Base-by-base conservation (phyloP, 2,329 filamentous ascomycete genomes). In the Exophiala oligosperma region DNA sequence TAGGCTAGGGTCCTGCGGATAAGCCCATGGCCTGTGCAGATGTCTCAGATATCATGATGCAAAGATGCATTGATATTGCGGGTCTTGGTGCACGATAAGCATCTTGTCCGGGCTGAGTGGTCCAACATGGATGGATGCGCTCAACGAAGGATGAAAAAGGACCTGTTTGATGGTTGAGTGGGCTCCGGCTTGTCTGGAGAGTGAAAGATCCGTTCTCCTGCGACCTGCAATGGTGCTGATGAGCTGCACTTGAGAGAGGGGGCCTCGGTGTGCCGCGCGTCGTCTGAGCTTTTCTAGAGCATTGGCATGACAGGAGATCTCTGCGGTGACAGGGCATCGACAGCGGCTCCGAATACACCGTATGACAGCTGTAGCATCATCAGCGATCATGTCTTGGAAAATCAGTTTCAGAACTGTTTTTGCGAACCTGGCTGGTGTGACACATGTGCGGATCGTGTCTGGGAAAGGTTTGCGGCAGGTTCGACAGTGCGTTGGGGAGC, bases 11-110 rank as follows among this genome's bases (percentile, higher is more conserved):
- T 60, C 60, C 50, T 14, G 41, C 51, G 54, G 60, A 60, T 60
- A 57, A 48, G 47, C 24, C 54, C 47, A 55, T 29, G 37, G 50
- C 51, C 35, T 49, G 46, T 49, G 57, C 51, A 60, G 57, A 62
- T 62, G 60, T 62, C 60, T 62, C 60, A 62, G 60, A 62, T 50
- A 51, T 62, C 60, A 60, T 60, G 57, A 60, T 62, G 60, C 57
- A 60, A 55, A 54, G 9, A 29, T 29, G 44, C 52, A 32, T 44
- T 49, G 50, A 40, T 47, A 35, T 37, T 43, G 43, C 52, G 55
- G 59, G 59, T 44, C 57, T 55, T 52, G 52, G 41, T 58, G 55
- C 56, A 59, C 51, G 55, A 54, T 59, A 61, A 61, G 59, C 59
- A 56, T 41, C 23, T 7, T 43, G 37, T 3, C n/a, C 48, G 28